phyloP scores from a whole-genome alignment of 169 alveolate species.

The Eimeria mitis region DNA sequence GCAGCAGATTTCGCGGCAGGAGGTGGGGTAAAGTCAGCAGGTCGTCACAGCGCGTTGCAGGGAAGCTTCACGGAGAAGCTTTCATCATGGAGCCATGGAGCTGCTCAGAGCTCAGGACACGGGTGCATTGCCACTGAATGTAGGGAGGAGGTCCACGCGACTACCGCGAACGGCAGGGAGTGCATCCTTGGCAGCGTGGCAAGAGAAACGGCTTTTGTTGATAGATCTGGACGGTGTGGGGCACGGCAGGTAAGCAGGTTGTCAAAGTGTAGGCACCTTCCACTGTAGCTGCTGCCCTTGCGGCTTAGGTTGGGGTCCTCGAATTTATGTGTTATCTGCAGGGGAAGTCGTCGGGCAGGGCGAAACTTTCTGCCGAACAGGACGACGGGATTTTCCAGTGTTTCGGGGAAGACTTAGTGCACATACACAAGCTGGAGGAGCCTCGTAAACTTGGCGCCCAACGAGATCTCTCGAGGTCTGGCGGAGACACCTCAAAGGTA shows the following conservation, averaged over 20 bases:
- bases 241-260: not conserved
- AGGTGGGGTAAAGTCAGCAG: not conserved
- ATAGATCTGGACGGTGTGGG: not conserved
- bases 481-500: not conserved
- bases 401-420: not conserved
- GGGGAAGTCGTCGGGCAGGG: not conserved
- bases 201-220: not conserved
- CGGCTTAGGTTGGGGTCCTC: not conserved
- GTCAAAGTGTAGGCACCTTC: too few species aligned
- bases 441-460: not conserved
- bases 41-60: not conserved
- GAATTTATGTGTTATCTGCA: not conserved
- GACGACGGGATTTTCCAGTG: not conserved
- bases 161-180: not conserved
- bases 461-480: not conserved
- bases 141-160: not conserved
- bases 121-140: not conserved
- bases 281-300: not conserved
- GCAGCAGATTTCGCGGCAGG: conserved; percentile 43
- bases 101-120: not conserved
- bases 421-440: not conserved
- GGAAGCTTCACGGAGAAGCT: too few species aligned
- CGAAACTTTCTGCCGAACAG: not conserved
- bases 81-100: not conserved
- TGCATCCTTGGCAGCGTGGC: not conserved